Evolutionary conservation across 345 rosid species (phyloP).

Genomic region (Lepidium didymum): DNA sequence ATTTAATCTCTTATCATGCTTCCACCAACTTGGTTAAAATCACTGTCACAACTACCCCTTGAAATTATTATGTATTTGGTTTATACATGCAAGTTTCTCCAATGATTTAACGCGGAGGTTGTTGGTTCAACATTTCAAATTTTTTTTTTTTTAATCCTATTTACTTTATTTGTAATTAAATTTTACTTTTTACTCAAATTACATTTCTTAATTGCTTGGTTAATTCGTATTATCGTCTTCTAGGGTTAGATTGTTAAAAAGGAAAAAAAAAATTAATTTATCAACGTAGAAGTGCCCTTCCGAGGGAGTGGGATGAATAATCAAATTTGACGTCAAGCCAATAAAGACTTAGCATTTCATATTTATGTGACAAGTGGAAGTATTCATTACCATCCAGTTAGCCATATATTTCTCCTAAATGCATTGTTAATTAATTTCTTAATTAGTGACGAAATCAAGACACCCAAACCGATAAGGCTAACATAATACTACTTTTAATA

Average conservation of each 20-base stretch:
- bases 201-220: background rate
- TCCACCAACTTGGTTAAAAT: background rate
- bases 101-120: background rate
- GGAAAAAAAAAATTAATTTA: background rate
- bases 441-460: constrained; percentile 16
- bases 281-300: background rate
- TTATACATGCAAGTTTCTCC: constrained; percentile 13
- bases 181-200: background rate
- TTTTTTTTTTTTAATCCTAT: background rate
- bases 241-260: background rate
- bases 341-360: background rate
- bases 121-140: constrained; percentile 4
- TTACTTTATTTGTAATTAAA: background rate
- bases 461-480: constrained; percentile 19
- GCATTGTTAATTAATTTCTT: constrained; percentile 8
- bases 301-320: background rate
- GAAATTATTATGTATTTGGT: constrained; percentile 5
- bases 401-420: constrained; percentile 1
- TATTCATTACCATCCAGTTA: constrained; percentile 6
- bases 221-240: background rate
- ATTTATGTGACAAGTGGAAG: constrained; percentile 22
- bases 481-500: constrained; percentile 1
- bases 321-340: background rate
- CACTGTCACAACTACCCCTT: constrained; percentile 19
- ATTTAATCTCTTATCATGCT: background rate